These are phyloP conservation scores for Lotus japonicus DNA, from an alignment of 306 rosid genomes.

Conservation along the genomic window DNA sequence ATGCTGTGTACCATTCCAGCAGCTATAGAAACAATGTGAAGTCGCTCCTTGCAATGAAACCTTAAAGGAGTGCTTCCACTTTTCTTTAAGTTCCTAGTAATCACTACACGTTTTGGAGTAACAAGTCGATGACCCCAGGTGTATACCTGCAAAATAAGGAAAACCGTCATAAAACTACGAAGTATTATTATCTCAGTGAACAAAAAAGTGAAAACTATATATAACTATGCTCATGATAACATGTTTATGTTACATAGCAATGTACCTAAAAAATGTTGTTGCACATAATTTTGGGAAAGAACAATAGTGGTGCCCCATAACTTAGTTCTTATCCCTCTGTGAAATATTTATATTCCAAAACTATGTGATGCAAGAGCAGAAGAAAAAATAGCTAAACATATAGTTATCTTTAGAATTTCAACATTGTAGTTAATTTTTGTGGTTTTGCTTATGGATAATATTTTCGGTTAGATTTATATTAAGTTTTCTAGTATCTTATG, in stretches of 20 bases:
- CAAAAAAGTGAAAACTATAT: too few relatives aligned
- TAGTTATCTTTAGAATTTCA: not conserved
- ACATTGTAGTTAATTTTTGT: not conserved
- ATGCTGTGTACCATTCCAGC: conserved; percentile 84
- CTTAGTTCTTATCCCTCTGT: not conserved
- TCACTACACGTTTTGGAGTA: conserved; percentile 78
- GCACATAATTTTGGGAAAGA: conserved; percentile 8
- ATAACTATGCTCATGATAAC: not conserved
- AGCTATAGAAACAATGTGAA: conserved; percentile 67
- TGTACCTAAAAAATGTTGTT: not conserved
- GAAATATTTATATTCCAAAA: not conserved
- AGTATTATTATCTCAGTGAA: not conserved
- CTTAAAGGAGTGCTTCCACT: conserved; percentile 66
- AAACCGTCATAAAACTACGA: conserved; percentile 16
- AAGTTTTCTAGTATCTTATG: not conserved
- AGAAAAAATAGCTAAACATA: not conserved
- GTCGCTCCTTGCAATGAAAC: conserved; percentile 76
- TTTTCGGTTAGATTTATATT: not conserved
- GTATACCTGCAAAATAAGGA: conserved; percentile 57
- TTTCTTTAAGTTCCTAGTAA: conserved; percentile 83
- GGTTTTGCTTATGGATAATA: not conserved
- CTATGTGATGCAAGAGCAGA: not conserved
- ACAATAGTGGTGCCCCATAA: conserved; percentile 17
- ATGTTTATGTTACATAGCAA: not conserved
- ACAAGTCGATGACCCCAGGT: conserved; percentile 99